These are phyloP conservation scores for Russula sp. DNA, from an alignment of 768 basidiomycete species.

Conservation along the genomic window DNA sequence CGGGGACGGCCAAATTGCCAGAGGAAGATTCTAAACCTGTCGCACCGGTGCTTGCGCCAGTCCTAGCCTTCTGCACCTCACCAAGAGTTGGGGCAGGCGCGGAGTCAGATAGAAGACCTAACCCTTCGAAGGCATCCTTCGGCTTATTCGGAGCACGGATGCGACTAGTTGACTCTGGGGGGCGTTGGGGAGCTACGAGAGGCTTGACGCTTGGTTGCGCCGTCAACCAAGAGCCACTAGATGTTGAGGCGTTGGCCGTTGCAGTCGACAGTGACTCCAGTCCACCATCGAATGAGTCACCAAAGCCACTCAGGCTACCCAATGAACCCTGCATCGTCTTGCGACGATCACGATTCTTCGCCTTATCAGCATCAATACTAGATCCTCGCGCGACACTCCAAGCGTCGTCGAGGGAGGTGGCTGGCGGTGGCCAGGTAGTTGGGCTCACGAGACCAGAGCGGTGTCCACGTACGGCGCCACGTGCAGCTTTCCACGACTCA, in stretches of 20 bases:
- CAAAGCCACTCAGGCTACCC: constrained; percentile 38
- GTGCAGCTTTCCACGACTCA: constrained; percentile 19
- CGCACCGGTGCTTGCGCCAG: constrained; percentile 49
- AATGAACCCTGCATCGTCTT: constrained; percentile 12
- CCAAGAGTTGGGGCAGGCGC: constrained; percentile 60
- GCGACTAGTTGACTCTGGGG: constrained; percentile 10
- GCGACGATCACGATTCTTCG: constrained; percentile 19
- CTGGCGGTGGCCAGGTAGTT: constrained; percentile 9
- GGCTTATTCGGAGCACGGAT: constrained; percentile 21
- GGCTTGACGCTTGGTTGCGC: constrained; percentile 3
- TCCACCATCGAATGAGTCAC: constrained; percentile 46
- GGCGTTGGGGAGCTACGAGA: not conserved
- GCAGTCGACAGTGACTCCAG: constrained; percentile 9
- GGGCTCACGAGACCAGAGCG: constrained; percentile 21
- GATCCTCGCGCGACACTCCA: constrained; percentile 10
- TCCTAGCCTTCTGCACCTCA: constrained; percentile 65
- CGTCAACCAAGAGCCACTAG: not conserved
- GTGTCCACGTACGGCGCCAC: constrained; percentile 20
- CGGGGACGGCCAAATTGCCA: constrained; percentile 15
- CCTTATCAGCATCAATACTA: constrained; percentile 5
- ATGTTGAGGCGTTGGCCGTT: constrained; percentile 3
- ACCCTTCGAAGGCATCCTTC: constrained; percentile 75
- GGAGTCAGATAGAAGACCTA: constrained; percentile 45
- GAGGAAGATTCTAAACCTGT: not conserved
- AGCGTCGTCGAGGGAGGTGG: constrained; percentile 12